phyloP scores from a whole-genome alignment of 2,329 filamentous ascomycete genomes.

The Aspergillus tamarii region DNA sequence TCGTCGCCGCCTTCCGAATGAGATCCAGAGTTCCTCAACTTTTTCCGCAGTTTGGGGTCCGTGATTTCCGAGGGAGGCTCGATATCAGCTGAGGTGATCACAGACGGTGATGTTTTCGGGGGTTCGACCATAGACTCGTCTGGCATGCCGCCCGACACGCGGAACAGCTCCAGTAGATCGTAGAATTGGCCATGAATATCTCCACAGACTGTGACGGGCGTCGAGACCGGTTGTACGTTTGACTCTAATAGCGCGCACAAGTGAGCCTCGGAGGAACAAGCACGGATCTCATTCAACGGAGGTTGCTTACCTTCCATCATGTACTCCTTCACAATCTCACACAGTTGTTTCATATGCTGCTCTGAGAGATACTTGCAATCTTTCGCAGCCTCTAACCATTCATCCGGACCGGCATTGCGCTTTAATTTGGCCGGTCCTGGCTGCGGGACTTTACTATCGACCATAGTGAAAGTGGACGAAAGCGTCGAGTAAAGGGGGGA shows the following conservation, averaged over 20 bases:
- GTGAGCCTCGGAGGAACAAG: conserved; percentile 16
- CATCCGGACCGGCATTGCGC: conserved; percentile 82
- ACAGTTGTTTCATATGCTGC: conserved; percentile 96
- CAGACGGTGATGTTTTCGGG: conserved; percentile 68
- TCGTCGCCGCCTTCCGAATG: conserved; percentile 36
- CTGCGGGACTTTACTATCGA: conserved; percentile 70
- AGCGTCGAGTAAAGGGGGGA: neutral
- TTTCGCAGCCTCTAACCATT: conserved; percentile 96
- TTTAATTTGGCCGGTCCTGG: conserved; percentile 86
- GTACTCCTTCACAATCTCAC: conserved; percentile 98
- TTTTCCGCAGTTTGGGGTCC: conserved; percentile 83
- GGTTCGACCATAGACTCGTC: conserved; percentile 73
- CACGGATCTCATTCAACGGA: neutral
- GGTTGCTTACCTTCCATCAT: conserved; percentile 82
- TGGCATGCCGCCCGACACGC: conserved; percentile 95
- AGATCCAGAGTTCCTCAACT: conserved; percentile 62
- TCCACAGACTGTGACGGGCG: conserved; percentile 94
- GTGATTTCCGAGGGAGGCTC: conserved; percentile 89
- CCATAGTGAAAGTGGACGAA: conserved; percentile 33
- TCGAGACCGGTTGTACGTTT: conserved; percentile 97
- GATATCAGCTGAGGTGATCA: conserved; percentile 88
- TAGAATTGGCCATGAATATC: conserved; percentile 99
- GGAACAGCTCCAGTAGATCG: conserved; percentile 93
- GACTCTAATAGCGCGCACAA: conserved; percentile 66
- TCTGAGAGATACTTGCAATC: conserved; percentile 97